These are phyloP conservation scores for Pseudozyma flocculosa DNA, from an alignment of 1,284 basidiomycete genomes.

Conservation along the genomic window DNA sequence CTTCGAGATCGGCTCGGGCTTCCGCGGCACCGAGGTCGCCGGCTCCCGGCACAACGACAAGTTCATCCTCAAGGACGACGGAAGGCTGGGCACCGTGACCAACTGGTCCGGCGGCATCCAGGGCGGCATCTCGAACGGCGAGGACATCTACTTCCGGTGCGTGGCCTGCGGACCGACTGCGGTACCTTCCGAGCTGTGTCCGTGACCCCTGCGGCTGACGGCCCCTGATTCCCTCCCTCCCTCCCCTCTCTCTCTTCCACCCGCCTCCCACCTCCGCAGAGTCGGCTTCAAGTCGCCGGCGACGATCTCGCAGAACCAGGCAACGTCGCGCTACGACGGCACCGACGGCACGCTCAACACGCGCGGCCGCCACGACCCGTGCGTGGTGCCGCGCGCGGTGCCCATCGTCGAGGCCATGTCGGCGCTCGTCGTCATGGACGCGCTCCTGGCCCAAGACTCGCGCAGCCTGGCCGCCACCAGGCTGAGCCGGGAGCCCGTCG, in stretches of 20 bases:
- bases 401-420: constrained; percentile 99
- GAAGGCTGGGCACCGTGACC: constrained; percentile 76
- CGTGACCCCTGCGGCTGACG: too few species aligned
- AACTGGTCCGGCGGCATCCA: constrained; percentile 98
- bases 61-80: constrained; percentile 72
- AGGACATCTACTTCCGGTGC: constrained; percentile 94
- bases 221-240: too few species aligned
- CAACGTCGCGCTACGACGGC: constrained; percentile 90
- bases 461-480: constrained; percentile 22
- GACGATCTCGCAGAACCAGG: constrained; percentile 90
- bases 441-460: constrained; percentile 47
- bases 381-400: constrained; percentile 91
- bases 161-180: constrained; percentile 46
- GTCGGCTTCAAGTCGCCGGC: constrained; percentile 98
- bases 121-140: constrained; percentile 96
- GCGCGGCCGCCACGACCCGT: constrained; percentile 92
- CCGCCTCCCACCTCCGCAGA: constrained; percentile 59
- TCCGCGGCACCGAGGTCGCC: constrained; percentile 90
- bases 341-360: constrained; percentile 82
- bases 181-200: too few species aligned
- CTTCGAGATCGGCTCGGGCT: constrained; percentile 97
- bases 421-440: constrained; percentile 88
- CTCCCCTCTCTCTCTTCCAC: too few species aligned
- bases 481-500: constrained; percentile 26
- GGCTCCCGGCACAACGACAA: constrained; percentile 92